phyloP scores from a whole-genome alignment of 2,329 filamentous ascomycete species.

The Hymenoscyphus repandus region DNA sequence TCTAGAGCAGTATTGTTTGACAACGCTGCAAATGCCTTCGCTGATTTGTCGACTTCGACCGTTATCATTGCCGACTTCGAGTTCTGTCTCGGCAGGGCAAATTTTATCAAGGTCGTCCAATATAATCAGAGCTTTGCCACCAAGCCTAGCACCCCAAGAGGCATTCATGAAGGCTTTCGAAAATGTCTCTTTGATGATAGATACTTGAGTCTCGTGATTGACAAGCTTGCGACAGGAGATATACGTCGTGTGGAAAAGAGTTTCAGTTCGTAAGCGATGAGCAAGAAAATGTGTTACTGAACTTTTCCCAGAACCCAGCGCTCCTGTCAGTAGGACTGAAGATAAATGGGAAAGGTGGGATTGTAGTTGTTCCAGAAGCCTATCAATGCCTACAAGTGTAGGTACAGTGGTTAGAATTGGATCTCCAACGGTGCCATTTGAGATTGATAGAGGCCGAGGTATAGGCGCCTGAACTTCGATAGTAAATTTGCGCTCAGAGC shows the following conservation, averaged over 20 bases:
- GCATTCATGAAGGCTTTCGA: slow-evolving; percentile 81
- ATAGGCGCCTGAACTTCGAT: slow-evolving; percentile 75
- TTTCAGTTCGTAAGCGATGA: slow-evolving; percentile 64
- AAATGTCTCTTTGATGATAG: slow-evolving; percentile 85
- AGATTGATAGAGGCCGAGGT: slow-evolving; percentile 54
- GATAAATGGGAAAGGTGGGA: slow-evolving; percentile 78
- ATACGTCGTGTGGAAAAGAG: slow-evolving; percentile 77
- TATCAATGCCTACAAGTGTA: slow-evolving; percentile 76
- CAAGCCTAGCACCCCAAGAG: slow-evolving; percentile 83
- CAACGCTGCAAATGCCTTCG: slow-evolving; percentile 78
- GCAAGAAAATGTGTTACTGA: slow-evolving; percentile 72
- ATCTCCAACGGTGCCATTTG: slow-evolving; percentile 45
- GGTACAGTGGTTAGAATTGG: slow-evolving; percentile 49
- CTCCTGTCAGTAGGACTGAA: slow-evolving; percentile 83
- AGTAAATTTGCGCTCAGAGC: slow-evolving; percentile 66
- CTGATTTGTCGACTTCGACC: slow-evolving; percentile 87
- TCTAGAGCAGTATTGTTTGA: slow-evolving; percentile 75
- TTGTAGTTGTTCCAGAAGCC: slow-evolving; percentile 64
- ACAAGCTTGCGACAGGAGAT: slow-evolving; percentile 83
- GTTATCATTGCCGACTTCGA: slow-evolving; percentile 91
- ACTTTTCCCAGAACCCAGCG: slow-evolving; percentile 86
- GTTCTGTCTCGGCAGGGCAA: slow-evolving; percentile 87
- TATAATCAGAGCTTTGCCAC: slow-evolving; percentile 77
- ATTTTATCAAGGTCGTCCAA: slow-evolving; percentile 91
- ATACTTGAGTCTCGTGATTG: slow-evolving; percentile 84